These are phyloP conservation scores for Fusarium longipes DNA, from an alignment of 2,329 filamentous ascomycete genomes.

Conservation along the genomic window DNA sequence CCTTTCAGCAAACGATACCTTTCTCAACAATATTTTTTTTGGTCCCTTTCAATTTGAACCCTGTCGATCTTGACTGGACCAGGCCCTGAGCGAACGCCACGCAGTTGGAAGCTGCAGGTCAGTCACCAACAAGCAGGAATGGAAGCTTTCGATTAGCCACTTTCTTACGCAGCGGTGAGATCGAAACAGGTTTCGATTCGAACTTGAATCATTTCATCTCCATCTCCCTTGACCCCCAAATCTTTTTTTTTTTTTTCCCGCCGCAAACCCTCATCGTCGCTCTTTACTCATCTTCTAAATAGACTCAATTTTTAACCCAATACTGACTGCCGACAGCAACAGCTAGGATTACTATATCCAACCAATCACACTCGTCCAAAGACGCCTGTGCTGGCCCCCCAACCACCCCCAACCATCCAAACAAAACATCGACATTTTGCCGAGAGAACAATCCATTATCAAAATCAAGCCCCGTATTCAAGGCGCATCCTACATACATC, in stretches of 20 bases:
- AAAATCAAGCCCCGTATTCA: slow-evolving; percentile 27
- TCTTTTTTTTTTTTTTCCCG: too few relatives aligned
- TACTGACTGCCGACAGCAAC: neutral
- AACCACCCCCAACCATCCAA: slow-evolving; percentile 24
- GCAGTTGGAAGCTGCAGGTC: slow-evolving; percentile 18
- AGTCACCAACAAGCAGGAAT: slow-evolving; percentile 2
- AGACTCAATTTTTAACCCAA: neutral
- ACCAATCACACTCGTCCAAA: slow-evolving; percentile 19
- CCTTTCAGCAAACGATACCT: neutral
- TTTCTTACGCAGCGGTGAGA: slow-evolving; percentile 14
- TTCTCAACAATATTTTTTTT: neutral
- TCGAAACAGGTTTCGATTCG: neutral
- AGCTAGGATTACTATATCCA: slow-evolving; percentile 17
- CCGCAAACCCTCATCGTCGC: neutral
- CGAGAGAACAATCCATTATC: slow-evolving; percentile 21
- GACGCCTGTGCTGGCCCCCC: slow-evolving; percentile 37
- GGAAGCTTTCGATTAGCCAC: slow-evolving; percentile 15
- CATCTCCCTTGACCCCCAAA: neutral
- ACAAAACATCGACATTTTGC: slow-evolving; percentile 16
- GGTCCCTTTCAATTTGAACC: slow-evolving; percentile 19
- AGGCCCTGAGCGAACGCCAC: slow-evolving; percentile 18
- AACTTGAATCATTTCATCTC: neutral
- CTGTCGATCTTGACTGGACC: slow-evolving; percentile 32
- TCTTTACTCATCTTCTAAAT: neutral
- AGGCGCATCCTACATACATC: slow-evolving; percentile 19